Percentiles rank a stretch among this genome's conserved stretches.
Evolutionary conservation across 1,284 basidiomycete species (phyloP).

Genomic region (Somion occarium): DNA sequence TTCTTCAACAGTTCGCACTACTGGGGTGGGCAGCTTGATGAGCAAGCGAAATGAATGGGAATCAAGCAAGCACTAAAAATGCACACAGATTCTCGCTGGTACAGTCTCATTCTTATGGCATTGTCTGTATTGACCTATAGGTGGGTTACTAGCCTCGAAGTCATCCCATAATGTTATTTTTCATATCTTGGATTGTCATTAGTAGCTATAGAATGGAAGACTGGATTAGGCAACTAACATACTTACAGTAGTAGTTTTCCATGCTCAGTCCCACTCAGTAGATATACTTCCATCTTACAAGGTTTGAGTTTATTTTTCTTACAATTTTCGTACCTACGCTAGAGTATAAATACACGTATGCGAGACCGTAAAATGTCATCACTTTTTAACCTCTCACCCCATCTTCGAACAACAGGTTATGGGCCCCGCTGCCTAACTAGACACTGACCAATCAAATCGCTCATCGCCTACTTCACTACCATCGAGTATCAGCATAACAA

Average conservation of each 20-base stretch:
- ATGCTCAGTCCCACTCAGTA: too few relatives aligned
- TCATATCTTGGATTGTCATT: slow-evolving; percentile 14
- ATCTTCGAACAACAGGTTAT: slow-evolving; percentile 5
- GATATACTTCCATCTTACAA: too few relatives aligned
- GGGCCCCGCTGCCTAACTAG: slow-evolving; percentile 4
- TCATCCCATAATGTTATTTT: too few relatives aligned
- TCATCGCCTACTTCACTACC: not conserved
- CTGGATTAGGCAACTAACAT: too few relatives aligned
- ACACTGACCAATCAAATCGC: not conserved
- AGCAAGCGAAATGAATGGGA: slow-evolving; percentile 15
- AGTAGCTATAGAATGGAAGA: slow-evolving; percentile 2
- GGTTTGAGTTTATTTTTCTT: too few relatives aligned
- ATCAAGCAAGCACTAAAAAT: slow-evolving; percentile 20
- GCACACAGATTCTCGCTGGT: slow-evolving; percentile 26
- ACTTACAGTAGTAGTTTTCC: too few relatives aligned
- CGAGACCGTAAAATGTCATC: not conserved
- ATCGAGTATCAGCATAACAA: not conserved
- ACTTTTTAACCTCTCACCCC: not conserved
- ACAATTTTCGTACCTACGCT: too few relatives aligned
- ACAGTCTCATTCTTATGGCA: slow-evolving; percentile 19
- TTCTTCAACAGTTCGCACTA: slow-evolving; percentile 30
- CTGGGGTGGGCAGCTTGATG: too few relatives aligned
- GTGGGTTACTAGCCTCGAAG: too few relatives aligned
- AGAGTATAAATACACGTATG: not conserved
- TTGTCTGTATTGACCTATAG: slow-evolving; percentile 22